A percentile compares a stretch with the other conserved stretches of the same genome.
These are phyloP conservation scores for Drechslerella stenobrocha DNA, from an alignment of 2,329 filamentous ascomycete genomes.

Conservation along the genomic window DNA sequence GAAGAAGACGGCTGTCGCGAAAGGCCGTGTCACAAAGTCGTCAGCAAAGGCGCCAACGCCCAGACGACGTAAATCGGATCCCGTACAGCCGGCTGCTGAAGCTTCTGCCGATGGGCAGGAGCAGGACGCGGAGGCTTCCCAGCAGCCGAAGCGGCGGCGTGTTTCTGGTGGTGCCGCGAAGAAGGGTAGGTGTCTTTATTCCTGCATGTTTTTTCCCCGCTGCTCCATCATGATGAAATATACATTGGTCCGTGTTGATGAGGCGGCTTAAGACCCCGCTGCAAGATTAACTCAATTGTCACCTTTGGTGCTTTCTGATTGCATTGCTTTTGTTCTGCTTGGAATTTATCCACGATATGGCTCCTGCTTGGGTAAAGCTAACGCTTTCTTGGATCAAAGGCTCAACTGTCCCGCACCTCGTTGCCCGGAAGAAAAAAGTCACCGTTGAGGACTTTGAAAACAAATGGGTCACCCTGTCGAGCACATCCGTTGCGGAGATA, in stretches of 20 bases:
- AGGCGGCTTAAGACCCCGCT: slow-evolving; percentile 49
- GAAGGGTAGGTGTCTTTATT: slow-evolving; percentile 21
- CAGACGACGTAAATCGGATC: slow-evolving; percentile 30
- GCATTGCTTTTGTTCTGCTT: slow-evolving; percentile 4
- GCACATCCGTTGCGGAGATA: slow-evolving; percentile 36
- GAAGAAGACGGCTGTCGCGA: slow-evolving; percentile 34
- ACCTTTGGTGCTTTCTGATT: slow-evolving; percentile 47
- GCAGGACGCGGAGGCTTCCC: not conserved
- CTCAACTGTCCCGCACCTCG: slow-evolving; percentile 21
- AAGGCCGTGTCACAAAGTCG: slow-evolving; percentile 34
- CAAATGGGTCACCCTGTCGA: slow-evolving; percentile 49
- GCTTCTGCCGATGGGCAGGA: slow-evolving; percentile 18
- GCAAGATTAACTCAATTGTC: slow-evolving; percentile 47
- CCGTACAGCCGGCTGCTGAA: slow-evolving; percentile 18
- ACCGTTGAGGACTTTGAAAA: slow-evolving; percentile 39
- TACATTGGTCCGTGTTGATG: slow-evolving; percentile 50
- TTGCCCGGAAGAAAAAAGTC: slow-evolving; percentile 41
- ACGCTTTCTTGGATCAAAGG: slow-evolving; percentile 20
- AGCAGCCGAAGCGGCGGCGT: slow-evolving; percentile 16
- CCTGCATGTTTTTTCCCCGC: not conserved
- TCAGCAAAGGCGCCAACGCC: slow-evolving; percentile 13
- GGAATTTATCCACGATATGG: too few relatives aligned
- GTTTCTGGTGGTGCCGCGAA: slow-evolving; percentile 20
- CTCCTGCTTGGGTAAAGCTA: slow-evolving; percentile 4
- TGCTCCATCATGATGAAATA: slow-evolving; percentile 43